Conservation (phyloP, 306 rosid species). For the Castanea sativa region DNA sequence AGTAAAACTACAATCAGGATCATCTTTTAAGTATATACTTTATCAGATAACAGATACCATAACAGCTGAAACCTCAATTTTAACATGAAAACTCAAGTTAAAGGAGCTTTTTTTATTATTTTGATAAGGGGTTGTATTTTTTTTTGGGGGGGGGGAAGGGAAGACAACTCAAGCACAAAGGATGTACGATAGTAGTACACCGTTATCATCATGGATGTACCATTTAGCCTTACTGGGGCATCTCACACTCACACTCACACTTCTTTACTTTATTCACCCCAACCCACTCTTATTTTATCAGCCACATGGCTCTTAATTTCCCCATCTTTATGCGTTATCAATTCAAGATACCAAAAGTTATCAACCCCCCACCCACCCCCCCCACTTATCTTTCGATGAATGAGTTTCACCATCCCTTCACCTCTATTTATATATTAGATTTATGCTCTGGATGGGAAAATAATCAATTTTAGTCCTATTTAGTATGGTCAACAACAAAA, state of each 20-base stretch:
- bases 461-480: not conserved
- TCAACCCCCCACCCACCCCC: not conserved
- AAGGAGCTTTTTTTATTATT: not conserved
- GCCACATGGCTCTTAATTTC: not conserved
- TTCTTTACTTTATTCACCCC: not conserved
- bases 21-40: not conserved
- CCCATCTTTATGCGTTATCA: not conserved
- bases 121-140: no score
- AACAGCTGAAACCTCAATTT: not conserved
- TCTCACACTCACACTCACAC: not conserved
- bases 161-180: no score
- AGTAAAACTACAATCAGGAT: conserved; percentile 11
- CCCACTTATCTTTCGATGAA: not conserved
- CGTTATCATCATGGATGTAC: no score
- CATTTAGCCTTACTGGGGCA: no score
- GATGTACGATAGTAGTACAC: no score
- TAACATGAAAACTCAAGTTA: not conserved
- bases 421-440: not conserved
- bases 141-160: no score
- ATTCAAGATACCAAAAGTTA: not conserved
- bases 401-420: not conserved
- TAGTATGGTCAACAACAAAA: no score
- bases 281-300: not conserved
- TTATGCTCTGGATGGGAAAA: not conserved
- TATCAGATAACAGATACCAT: not conserved